Percentiles rank a stretch among this genome's conserved stretches.
Conservation (phyloP, 768 basidiomycete genomes). For the Guyanaporus albipodus region DNA sequence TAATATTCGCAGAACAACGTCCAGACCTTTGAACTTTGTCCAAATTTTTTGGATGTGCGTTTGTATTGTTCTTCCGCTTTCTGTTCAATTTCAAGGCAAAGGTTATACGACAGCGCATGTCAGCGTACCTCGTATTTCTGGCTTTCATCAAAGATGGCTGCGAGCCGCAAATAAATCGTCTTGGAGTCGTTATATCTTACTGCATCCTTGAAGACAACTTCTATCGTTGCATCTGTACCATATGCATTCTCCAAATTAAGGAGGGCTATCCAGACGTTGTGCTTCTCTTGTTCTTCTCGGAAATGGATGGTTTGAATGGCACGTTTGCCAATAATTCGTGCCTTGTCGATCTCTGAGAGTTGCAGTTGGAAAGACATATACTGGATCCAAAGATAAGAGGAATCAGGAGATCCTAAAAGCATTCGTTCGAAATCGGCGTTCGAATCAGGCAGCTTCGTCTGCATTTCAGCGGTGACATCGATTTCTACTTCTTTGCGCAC, state of each 20-base stretch:
- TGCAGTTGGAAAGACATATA: conserved; percentile 99
- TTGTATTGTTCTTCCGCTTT: conserved; percentile 92
- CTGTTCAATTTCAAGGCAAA: conserved; percentile 37
- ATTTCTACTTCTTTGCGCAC: conserved; percentile 70
- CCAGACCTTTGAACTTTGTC: conserved; percentile 92
- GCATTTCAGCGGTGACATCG: conserved; percentile 85
- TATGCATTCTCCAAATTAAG: conserved; percentile 94
- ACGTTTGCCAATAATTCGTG: conserved; percentile 78
- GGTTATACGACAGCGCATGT: conserved; percentile 1
- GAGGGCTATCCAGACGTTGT: conserved; percentile 97
- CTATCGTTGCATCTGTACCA: conserved; percentile 78
- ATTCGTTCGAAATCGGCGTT: conserved; percentile 93
- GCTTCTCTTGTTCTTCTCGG: conserved; percentile 91
- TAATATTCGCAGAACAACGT: conserved; percentile 82
- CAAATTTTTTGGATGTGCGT: conserved; percentile 90
- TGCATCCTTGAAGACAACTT: conserved; percentile 86
- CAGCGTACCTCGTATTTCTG: conserved; percentile 69
- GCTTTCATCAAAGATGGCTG: conserved; percentile 79
- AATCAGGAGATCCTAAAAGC: conserved; percentile 91
- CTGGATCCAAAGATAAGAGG: conserved; percentile 97
- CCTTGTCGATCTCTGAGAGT: conserved; percentile 95
- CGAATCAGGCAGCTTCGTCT: conserved; percentile 81
- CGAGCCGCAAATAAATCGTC: conserved; percentile 80
- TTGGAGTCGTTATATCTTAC: conserved; percentile 89
- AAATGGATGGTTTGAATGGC: conserved; percentile 88